Evolutionary conservation across 768 basidiomycete species (phyloP).

Genomic region (Rhizopogon rudus): DNA sequence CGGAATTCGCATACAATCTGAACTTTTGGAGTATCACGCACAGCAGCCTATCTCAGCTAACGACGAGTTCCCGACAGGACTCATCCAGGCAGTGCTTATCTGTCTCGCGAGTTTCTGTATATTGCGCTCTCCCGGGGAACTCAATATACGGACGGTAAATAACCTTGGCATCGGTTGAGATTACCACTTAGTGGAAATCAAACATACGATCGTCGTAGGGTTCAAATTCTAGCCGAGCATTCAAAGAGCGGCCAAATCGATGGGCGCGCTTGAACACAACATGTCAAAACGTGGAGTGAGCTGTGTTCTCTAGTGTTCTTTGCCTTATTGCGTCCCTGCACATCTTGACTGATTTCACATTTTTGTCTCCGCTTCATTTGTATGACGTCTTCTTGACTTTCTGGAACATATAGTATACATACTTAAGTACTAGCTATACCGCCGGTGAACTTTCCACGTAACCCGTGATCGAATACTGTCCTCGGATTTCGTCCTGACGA

Average conservation of each 20-base stretch:
- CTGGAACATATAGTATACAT: slow-evolving; percentile 16
- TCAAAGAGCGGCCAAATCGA: neutral
- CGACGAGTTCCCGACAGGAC: neutral
- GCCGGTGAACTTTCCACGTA: slow-evolving; percentile 6
- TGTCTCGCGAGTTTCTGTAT: neutral
- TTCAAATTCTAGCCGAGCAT: neutral
- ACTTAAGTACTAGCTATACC: neutral
- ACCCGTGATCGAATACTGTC: slow-evolving; percentile 15
- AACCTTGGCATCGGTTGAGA: neutral
- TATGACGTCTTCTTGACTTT: neutral
- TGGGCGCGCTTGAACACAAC: neutral
- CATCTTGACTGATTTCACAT: neutral
- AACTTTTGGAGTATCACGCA: neutral
- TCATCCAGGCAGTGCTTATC: neutral
- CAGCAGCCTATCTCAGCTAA: slow-evolving; percentile 3
- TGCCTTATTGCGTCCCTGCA: slow-evolving; percentile 1
- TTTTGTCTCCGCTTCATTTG: slow-evolving; percentile 2
- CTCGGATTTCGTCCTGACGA: slow-evolving; percentile 20
- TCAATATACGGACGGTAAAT: neutral
- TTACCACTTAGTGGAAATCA: neutral
- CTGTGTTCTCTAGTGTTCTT: neutral
- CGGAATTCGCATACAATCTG: neutral
- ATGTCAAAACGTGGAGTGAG: neutral
- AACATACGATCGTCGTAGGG: slow-evolving; percentile 4
- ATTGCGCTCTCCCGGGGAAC: neutral